These are phyloP conservation scores for Wallacemonas sp. DNA, from an alignment of 208 protist species.

Conservation along the genomic window DNA sequence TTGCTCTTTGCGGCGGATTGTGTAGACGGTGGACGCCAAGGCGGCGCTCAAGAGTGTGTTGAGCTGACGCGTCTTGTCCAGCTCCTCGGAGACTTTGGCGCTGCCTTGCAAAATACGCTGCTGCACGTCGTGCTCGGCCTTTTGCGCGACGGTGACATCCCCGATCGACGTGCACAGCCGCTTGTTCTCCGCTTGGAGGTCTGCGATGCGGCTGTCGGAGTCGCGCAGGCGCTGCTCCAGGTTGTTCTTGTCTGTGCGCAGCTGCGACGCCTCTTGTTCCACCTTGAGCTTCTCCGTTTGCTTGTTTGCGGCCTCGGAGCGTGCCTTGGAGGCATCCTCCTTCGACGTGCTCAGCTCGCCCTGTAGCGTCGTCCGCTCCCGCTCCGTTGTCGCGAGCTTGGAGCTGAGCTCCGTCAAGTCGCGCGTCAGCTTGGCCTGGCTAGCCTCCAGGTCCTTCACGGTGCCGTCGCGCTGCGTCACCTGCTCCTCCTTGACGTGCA, in stretches of 20 bases:
- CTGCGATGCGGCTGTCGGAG: conserved; percentile 35
- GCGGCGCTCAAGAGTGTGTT: conserved; percentile 51
- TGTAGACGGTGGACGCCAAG: conserved; percentile 80
- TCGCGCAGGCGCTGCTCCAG: conserved; percentile 74
- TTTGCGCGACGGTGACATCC: conserved; percentile 20
- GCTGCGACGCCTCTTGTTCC: conserved; percentile 50
- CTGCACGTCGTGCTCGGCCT: conserved; percentile 28
- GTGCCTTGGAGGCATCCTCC: conserved; percentile 44
- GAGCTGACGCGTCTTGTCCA: conserved; percentile 44
- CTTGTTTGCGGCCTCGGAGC: conserved; percentile 33
- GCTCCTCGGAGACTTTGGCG: conserved; percentile 27
- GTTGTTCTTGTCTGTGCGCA: conserved; percentile 39
- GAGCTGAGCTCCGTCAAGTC: conserved; percentile 46
- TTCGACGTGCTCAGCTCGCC: conserved; percentile 38
- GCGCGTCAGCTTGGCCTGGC: conserved; percentile 44
- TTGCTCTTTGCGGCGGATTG: conserved; percentile 73
- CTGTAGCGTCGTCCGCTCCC: conserved; percentile 47
- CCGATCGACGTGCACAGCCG: conserved; percentile 47
- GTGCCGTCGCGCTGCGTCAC: conserved; percentile 26
- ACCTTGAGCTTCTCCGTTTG: conserved; percentile 45
- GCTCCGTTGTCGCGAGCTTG: conserved; percentile 28
- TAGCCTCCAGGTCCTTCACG: conserved; percentile 52
- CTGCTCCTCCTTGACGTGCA: conserved; percentile 46
- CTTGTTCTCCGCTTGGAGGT: conserved; percentile 56
- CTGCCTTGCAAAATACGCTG: conserved; percentile 29